Evolutionary conservation across 2,329 filamentous ascomycete genomes (phyloP).

Genomic region (Pestalotiopsis sp.): DNA sequence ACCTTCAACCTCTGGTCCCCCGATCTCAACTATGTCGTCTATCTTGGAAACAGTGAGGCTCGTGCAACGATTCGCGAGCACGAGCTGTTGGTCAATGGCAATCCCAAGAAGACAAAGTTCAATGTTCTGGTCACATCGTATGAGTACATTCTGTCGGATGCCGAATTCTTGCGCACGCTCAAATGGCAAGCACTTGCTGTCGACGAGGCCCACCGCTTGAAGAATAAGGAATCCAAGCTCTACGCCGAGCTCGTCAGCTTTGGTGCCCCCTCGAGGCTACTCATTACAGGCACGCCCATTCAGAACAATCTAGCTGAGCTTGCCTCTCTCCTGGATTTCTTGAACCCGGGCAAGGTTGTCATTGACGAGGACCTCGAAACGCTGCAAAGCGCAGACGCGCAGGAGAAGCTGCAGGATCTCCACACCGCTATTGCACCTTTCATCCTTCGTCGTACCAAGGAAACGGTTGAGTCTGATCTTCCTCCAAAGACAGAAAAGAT

Average conservation of each 20-base stretch:
- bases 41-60: conserved; percentile 86
- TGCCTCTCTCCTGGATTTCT: conserved; percentile 89
- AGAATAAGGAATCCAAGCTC: conserved; percentile 93
- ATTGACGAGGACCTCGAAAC: conserved; percentile 90
- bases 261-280: conserved; percentile 81
- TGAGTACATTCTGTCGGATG: conserved; percentile 90
- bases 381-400: conserved; percentile 77
- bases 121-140: conserved; percentile 98
- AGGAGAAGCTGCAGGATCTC: conserved; percentile 83
- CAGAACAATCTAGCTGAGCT: conserved; percentile 96
- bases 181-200: conserved; percentile 98
- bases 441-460: conserved; percentile 94
- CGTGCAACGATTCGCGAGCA: conserved; percentile 88
- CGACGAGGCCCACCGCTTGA: conserved; percentile 94
- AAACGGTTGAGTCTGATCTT: conserved; percentile 94
- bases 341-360: conserved; percentile 90
- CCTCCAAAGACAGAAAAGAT: conserved; percentile 99
- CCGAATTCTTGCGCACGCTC: conserved; percentile 81
- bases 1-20: conserved; percentile 97
- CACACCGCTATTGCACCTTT: conserved; percentile 89
- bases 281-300: conserved; percentile 96
- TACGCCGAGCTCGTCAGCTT: conserved; percentile 86
- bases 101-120: conserved; percentile 89
- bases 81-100: conserved; percentile 84
- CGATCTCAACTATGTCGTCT: conserved; percentile 95